Conservation (phyloP, 441 rosid genomes). For the Brassica balearica region DNA sequence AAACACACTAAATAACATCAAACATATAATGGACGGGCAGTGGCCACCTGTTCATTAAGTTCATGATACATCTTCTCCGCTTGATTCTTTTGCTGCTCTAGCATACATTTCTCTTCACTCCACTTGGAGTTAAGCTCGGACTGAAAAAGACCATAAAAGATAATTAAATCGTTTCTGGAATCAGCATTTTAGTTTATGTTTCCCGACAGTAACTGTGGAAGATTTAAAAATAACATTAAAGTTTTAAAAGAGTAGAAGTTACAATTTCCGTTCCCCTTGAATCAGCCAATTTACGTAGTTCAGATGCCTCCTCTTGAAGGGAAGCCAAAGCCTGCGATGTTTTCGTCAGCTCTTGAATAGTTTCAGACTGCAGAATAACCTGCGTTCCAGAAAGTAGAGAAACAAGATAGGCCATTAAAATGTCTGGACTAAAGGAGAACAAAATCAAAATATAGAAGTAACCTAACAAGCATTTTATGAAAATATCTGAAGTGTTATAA, state of each 20-base stretch:
- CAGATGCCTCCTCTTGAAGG: constrained; percentile 79
- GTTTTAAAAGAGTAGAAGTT: constrained; percentile 33
- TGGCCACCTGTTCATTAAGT: constrained; percentile 83
- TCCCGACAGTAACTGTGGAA: not conserved
- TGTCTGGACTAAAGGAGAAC: constrained; percentile 3
- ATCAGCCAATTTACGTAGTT: constrained; percentile 70
- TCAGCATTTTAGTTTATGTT: constrained; percentile 15
- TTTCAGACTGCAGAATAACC: constrained; percentile 96
- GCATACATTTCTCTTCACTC: constrained; percentile 65
- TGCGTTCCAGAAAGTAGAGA: constrained; percentile 45
- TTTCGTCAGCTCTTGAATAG: constrained; percentile 92
- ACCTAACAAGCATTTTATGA: constrained; percentile 8
- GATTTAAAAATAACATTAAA: not conserved
- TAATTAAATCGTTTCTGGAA: constrained; percentile 23
- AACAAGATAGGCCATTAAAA: constrained; percentile 10
- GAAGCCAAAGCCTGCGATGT: constrained; percentile 79
- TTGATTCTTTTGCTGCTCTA: constrained; percentile 67
- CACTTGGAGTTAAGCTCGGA: constrained; percentile 71
- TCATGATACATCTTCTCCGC: constrained; percentile 80
- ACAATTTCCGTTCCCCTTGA: constrained; percentile 71
- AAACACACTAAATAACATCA: not conserved
- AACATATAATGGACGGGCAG: not conserved
- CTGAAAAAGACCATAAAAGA: constrained; percentile 49
- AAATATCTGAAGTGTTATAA: not conserved
- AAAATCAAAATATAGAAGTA: constrained; percentile 16